A percentile compares a stretch with the other conserved stretches of the same genome.
phyloP scores from a whole-genome alignment of 225 moss, liverwort and hornwort genomes.

The Polytrichum commune region DNA sequence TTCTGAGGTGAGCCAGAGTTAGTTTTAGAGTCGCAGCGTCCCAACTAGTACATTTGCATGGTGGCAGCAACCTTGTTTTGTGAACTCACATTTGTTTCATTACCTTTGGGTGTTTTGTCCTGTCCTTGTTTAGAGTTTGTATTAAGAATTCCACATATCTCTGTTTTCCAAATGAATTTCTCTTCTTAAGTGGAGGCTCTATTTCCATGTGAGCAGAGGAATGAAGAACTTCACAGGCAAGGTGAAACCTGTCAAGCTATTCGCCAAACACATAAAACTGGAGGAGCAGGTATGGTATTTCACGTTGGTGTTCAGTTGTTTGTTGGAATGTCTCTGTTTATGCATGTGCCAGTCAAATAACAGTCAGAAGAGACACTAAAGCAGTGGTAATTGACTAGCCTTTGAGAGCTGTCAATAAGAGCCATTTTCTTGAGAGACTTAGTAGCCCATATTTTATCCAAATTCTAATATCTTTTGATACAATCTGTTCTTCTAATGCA shows the following conservation, averaged over 20 bases:
- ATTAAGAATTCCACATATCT: not conserved
- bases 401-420: too few relatives aligned
- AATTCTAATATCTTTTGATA: too few relatives aligned
- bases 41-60: too few relatives aligned
- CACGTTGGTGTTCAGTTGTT: not conserved
- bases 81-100: too few relatives aligned
- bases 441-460: too few relatives aligned
- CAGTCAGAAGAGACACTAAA: too few relatives aligned
- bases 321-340: too few relatives aligned
- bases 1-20: slow-evolving; percentile 59
- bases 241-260: slow-evolving; percentile 74
- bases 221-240: slow-evolving; percentile 59
- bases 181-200: not conserved
- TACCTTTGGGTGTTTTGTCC: not conserved
- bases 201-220: slow-evolving; percentile 39
- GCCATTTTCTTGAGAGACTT: too few relatives aligned
- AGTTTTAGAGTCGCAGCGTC: not conserved
- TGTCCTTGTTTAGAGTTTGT: not conserved
- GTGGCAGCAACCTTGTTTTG: too few relatives aligned
- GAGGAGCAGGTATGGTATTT: slow-evolving; percentile 64
- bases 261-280: slow-evolving; percentile 83
- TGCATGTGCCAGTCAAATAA: too few relatives aligned
- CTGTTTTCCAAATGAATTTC: not conserved
- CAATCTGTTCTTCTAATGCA: slow-evolving; percentile 15
- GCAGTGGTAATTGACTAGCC: too few relatives aligned